These are phyloP conservation scores for Plasmodium vivax DNA, from an alignment of 169 alveolate species.

Conservation along the genomic window DNA sequence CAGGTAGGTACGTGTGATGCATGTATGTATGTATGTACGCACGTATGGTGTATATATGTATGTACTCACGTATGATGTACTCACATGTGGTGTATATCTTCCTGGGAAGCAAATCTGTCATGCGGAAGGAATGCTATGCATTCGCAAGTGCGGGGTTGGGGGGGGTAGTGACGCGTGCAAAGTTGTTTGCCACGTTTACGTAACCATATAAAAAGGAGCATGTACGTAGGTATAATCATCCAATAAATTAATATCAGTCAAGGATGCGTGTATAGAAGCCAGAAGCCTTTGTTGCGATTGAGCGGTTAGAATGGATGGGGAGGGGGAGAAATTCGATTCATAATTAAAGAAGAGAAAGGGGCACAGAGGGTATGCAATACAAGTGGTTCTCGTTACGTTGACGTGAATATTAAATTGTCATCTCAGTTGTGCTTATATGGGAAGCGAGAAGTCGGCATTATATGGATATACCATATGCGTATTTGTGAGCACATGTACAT, in stretches of 20 bases:
- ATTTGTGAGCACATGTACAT: neutral
- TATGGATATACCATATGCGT: neutral
- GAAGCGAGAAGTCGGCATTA: neutral
- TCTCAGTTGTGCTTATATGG: neutral
- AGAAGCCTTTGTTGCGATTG: neutral
- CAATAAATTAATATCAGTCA: neutral
- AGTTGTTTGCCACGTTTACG: neutral
- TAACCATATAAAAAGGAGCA: neutral
- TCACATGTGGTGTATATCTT: neutral
- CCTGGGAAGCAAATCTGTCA: neutral
- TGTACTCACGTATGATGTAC: too few relatives aligned
- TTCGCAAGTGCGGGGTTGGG: neutral
- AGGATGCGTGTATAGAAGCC: neutral
- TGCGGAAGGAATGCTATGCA: neutral
- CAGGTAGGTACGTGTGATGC: neutral
- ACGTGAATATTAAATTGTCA: neutral
- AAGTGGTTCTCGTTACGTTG: neutral
- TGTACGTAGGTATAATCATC: neutral
- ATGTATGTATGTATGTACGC: too few relatives aligned
- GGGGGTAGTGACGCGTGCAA: neutral
- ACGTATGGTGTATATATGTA: too few relatives aligned
- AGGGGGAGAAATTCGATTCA: neutral
- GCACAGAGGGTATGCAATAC: neutral
- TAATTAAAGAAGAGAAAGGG: neutral
- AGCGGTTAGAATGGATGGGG: neutral